Conservation (phyloP, 1,139 yeast species). For the Zhuliangozyma parablackwelliae region DNA sequence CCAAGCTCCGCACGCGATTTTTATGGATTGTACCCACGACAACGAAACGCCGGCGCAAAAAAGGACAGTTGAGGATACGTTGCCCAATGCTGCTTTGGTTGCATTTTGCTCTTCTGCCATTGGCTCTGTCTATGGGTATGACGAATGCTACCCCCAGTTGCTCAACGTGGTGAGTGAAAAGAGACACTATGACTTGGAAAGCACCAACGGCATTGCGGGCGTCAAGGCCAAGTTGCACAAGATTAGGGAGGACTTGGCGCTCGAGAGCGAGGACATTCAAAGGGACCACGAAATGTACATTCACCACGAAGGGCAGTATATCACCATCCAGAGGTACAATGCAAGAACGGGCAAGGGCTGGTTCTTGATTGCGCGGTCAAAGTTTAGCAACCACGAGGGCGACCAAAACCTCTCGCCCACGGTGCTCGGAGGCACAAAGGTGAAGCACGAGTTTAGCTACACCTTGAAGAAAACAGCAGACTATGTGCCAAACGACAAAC, state of each 20-base stretch:
- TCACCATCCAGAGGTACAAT: constrained; percentile 84
- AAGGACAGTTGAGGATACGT: constrained; percentile 88
- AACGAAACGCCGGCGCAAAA: constrained; percentile 86
- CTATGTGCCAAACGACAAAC: constrained; percentile 31
- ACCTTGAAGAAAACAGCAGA: constrained; percentile 54
- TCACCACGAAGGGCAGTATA: constrained; percentile 89
- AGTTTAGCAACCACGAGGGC: constrained; percentile 47
- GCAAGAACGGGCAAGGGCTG: constrained; percentile 85
- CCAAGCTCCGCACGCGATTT: constrained; percentile 82
- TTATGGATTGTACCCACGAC: constrained; percentile 98
- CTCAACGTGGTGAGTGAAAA: constrained; percentile 79
- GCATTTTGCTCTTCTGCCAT: constrained; percentile 91
- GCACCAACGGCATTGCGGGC: constrained; percentile 64
- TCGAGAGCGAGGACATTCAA: constrained; percentile 56
- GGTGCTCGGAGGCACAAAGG: constrained; percentile 61
- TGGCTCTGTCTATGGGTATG: constrained; percentile 93
- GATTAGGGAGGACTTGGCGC: constrained; percentile 59
- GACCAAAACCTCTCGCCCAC: constrained; percentile 59
- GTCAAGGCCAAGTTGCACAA: constrained; percentile 60
- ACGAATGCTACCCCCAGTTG: constrained; percentile 81
- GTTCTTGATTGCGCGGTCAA: constrained; percentile 83
- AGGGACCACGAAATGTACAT: constrained; percentile 89
- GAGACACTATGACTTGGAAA: constrained; percentile 55
- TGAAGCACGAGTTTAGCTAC: constrained; percentile 57
- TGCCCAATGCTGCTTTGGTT: constrained; percentile 92